Evolutionary conservation across 1,284 basidiomycete genomes (phyloP).

Genomic region (Rhodotorula sp.): DNA sequence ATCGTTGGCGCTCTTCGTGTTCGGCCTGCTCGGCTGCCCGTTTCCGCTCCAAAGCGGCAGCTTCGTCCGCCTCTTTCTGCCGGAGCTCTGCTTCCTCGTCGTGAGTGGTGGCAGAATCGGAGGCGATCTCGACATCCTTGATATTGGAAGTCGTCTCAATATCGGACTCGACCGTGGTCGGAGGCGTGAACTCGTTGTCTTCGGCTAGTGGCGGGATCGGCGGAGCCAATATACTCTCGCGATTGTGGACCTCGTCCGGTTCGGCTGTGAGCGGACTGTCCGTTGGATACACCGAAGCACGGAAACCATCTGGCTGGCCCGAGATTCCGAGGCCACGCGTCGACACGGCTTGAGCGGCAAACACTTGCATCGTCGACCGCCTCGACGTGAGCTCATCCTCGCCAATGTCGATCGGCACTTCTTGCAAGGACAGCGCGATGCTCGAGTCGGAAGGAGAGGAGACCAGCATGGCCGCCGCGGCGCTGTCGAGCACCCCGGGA

Average conservation of each 20-base stretch:
- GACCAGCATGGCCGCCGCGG: slow-evolving; percentile 19
- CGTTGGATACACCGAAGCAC: not conserved
- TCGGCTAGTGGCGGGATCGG: not conserved
- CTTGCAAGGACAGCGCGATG: slow-evolving; percentile 1
- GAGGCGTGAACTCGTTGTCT: no score
- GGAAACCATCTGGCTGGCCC: not conserved
- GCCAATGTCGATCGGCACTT: slow-evolving; percentile 6
- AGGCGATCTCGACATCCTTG: no score
- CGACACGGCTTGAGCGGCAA: not conserved
- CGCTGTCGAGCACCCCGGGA: not conserved
- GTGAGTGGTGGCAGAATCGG: not conserved
- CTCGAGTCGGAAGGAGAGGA: slow-evolving; percentile 1
- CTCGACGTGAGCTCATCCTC: slow-evolving; percentile 12
- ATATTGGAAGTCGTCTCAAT: not conserved
- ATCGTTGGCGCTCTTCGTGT: not conserved
- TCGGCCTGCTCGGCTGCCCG: not conserved
- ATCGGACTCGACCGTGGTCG: not conserved
- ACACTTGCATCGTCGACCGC: slow-evolving; percentile 1
- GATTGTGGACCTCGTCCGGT: not conserved
- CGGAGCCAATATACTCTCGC: not conserved
- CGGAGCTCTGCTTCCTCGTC: slow-evolving; percentile 1
- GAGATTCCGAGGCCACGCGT: not conserved
- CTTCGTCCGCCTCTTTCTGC: not conserved
- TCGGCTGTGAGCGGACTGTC: not conserved
- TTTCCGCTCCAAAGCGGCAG: not conserved